phyloP scores from a whole-genome alignment of 768 basidiomycete species.

The Trametes cinnabarina region DNA sequence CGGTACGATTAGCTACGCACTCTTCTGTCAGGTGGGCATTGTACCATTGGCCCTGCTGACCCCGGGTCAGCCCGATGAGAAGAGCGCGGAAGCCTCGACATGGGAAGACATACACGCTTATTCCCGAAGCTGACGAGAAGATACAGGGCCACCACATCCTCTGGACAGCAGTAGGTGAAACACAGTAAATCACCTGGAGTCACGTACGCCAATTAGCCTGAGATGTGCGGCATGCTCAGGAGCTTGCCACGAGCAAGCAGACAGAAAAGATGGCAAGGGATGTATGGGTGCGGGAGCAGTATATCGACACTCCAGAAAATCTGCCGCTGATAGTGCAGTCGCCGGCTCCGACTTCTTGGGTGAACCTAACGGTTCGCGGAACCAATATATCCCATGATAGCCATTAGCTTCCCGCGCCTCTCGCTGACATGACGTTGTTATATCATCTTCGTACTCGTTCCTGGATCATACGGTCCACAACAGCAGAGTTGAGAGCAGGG shows the following conservation, averaged over 20 bases:
- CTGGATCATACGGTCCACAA: background rate
- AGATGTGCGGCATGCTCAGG: background rate
- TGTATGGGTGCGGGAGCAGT: constrained; percentile 7
- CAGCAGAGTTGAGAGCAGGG: background rate
- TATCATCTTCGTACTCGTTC: background rate
- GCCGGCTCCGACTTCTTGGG: constrained; percentile 15
- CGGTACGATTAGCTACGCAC: constrained; percentile 7
- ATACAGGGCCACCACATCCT: background rate
- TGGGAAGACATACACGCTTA: constrained; percentile 8
- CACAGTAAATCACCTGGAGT: no score
- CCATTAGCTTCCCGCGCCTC: constrained; percentile 11
- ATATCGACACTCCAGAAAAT: background rate
- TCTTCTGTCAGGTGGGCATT: constrained; percentile 2
- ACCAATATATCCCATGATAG: constrained; percentile 9
- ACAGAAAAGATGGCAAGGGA: background rate
- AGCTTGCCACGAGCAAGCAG: background rate
- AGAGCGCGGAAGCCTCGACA: background rate
- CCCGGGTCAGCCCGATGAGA: constrained; percentile 11
- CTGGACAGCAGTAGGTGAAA: no score
- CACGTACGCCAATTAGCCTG: no score
- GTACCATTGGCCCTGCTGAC: constrained; percentile 4
- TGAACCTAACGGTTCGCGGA: constrained; percentile 19
- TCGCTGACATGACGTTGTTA: constrained; percentile 9
- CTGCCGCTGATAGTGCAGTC: background rate
- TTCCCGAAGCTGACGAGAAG: constrained; percentile 2